Conservation (phyloP, 345 rosid genomes). For the Cochlearia excelsa region DNA sequence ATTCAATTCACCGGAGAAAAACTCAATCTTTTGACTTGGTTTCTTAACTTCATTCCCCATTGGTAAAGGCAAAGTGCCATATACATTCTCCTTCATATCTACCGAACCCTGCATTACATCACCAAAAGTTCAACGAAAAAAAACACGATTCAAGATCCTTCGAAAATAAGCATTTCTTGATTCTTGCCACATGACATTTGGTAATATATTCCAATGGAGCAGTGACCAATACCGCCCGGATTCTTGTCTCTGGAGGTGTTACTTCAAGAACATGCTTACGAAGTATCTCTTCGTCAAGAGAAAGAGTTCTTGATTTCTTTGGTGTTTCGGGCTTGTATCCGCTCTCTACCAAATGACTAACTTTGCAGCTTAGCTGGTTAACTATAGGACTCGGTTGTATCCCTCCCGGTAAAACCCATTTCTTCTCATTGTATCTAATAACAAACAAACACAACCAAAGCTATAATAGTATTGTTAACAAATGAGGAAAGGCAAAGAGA, state of each 20-base stretch:
- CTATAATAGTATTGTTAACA: slow-evolving; percentile 5
- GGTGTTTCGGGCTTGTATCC: slow-evolving; percentile 35
- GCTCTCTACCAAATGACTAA: slow-evolving; percentile 26
- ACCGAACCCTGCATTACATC: slow-evolving; percentile 43
- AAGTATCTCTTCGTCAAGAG: slow-evolving; percentile 68
- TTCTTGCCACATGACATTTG: background rate
- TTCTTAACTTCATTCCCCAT: slow-evolving; percentile 24
- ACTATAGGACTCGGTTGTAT: slow-evolving; percentile 35
- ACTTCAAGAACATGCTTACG: slow-evolving; percentile 37
- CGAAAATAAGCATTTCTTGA: background rate
- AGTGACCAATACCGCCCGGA: slow-evolving; percentile 46
- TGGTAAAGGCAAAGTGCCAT: slow-evolving; percentile 26
- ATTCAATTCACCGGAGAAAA: slow-evolving; percentile 21
- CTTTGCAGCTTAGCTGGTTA: slow-evolving; percentile 25
- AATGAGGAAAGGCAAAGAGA: slow-evolving; percentile 5
- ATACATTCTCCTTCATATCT: slow-evolving; percentile 44
- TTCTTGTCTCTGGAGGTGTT: slow-evolving; percentile 40
- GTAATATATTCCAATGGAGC: background rate
- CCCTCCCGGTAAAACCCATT: slow-evolving; percentile 56
- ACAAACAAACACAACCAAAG: slow-evolving; percentile 9
- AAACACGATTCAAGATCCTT: slow-evolving; percentile 9
- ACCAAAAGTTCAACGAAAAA: background rate
- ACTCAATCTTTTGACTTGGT: slow-evolving; percentile 27
- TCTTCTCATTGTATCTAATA: slow-evolving; percentile 66
- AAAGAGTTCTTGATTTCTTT: slow-evolving; percentile 46